phyloP scores from a whole-genome alignment of 805 yeast species.

The Hanseniaspora pseudoguilliermondii region DNA sequence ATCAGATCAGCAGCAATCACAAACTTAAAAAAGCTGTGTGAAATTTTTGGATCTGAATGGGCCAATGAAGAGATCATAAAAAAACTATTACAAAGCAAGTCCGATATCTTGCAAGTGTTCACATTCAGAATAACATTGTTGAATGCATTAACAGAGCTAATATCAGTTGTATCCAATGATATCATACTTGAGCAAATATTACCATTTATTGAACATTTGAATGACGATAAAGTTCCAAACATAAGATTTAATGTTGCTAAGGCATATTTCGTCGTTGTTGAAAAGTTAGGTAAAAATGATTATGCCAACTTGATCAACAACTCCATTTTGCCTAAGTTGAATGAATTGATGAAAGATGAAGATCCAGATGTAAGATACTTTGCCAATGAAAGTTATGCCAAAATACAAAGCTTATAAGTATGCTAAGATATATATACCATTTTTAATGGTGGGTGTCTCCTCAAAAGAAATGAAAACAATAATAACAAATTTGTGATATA shows the following conservation, averaged over 20 bases:
- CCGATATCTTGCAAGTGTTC: constrained; percentile 44
- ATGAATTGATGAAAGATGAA: constrained; percentile 51
- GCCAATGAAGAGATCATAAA: constrained; percentile 72
- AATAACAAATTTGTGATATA: too few relatives aligned
- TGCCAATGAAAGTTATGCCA: constrained; percentile 51
- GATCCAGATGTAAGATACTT: constrained; percentile 86
- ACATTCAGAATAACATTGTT: constrained; percentile 85
- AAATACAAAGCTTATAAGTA: constrained; percentile 19
- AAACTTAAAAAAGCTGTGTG: constrained; percentile 66
- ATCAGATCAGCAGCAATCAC: constrained; percentile 91
- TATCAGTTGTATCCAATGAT: constrained; percentile 51
- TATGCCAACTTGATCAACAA: constrained; percentile 31
- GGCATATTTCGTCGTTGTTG: constrained; percentile 51
- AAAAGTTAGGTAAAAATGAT: constrained; percentile 33
- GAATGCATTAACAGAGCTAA: constrained; percentile 71
- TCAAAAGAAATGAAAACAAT: too few relatives aligned
- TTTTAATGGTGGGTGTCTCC: neutral
- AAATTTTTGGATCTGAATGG: constrained; percentile 89
- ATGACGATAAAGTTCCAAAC: constrained; percentile 80
- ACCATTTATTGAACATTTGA: constrained; percentile 65
- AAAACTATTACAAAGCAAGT: constrained; percentile 45
- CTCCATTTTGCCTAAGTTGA: constrained; percentile 52
- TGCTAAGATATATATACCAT: neutral
- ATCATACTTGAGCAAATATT: constrained; percentile 53
- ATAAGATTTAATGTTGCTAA: constrained; percentile 92